These are phyloP conservation scores for Phytophthora podocarpi DNA, from an alignment of 352 stramenopile species.

Conservation along the genomic window DNA sequence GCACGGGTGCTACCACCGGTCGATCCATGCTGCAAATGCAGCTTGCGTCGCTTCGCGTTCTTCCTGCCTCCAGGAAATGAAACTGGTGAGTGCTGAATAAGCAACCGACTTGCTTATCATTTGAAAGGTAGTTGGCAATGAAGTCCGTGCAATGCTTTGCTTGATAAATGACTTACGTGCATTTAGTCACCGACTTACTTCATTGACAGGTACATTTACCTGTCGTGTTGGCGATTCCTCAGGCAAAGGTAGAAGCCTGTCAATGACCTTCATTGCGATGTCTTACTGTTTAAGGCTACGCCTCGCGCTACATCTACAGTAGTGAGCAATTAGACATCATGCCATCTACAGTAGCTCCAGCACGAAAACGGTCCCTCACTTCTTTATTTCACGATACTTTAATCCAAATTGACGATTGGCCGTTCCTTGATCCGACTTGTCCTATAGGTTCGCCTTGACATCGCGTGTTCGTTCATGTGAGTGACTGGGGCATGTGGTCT, in stretches of 20 bases:
- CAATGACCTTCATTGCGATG: conserved; percentile 11
- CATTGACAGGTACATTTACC: neutral
- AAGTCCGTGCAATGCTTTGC: too few species aligned
- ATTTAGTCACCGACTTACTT: neutral
- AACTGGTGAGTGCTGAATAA: too few species aligned
- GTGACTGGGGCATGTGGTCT: too few species aligned
- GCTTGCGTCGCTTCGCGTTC: conserved; percentile 20
- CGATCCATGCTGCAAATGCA: conserved; percentile 14
- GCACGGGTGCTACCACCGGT: conserved; percentile 34
- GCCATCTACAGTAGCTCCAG: too few species aligned
- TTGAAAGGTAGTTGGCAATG: too few species aligned
- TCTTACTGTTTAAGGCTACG: conserved; percentile 4
- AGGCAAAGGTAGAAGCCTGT: conserved; percentile 10
- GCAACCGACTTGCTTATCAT: too few species aligned
- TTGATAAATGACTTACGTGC: too few species aligned
- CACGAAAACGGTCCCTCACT: neutral
- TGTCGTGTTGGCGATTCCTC: too few species aligned
- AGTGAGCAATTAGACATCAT: too few species aligned
- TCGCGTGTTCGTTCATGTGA: neutral
- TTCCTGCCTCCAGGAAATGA: conserved; percentile 8
- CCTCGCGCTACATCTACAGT: too few species aligned
- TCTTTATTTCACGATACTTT: neutral
- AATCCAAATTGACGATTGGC: neutral
- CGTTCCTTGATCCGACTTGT: conserved; percentile 1
- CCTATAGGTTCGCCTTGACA: neutral